Conservation (phyloP, 2,329 filamentous ascomycete genomes). For the Pseudogymnoascus sp. region DNA sequence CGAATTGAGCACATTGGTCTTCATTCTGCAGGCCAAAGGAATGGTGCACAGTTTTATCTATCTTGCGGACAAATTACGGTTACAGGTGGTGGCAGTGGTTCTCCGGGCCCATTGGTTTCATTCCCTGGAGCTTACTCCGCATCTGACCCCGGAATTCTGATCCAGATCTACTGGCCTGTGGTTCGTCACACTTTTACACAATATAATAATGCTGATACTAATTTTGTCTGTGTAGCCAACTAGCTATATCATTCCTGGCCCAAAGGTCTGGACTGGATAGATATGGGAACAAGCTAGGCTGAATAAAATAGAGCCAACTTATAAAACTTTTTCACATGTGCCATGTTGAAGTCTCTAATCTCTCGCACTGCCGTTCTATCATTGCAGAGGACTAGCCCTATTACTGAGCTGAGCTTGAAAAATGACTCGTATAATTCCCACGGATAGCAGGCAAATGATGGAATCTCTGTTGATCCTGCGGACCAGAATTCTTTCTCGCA, state of each 20-base stretch:
- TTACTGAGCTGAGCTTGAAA: no score
- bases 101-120: slow-evolving; percentile 27
- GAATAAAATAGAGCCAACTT: not conserved
- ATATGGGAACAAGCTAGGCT: not conserved
- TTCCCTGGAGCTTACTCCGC: slow-evolving; percentile 31
- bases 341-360: no score
- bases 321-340: no score
- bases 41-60: slow-evolving; percentile 21
- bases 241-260: slow-evolving; percentile 21
- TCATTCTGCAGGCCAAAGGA: slow-evolving; percentile 12
- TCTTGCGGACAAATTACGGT: slow-evolving; percentile 35
- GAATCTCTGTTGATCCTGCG: no score
- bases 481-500: no score
- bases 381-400: no score
- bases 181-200: slow-evolving; percentile 14
- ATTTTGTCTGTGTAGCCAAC: slow-evolving; percentile 15
- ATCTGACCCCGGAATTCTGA: slow-evolving; percentile 28
- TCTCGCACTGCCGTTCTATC: no score
- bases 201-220: not conserved
- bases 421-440: no score
- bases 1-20: slow-evolving; percentile 29
- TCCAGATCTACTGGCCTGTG: slow-evolving; percentile 30
- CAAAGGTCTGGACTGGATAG: slow-evolving; percentile 17
- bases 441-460: no score
- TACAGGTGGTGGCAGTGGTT: slow-evolving; percentile 31